Conservation (phyloP, 2,329 filamentous ascomycete genomes). For the Aspergillus unguis region DNA sequence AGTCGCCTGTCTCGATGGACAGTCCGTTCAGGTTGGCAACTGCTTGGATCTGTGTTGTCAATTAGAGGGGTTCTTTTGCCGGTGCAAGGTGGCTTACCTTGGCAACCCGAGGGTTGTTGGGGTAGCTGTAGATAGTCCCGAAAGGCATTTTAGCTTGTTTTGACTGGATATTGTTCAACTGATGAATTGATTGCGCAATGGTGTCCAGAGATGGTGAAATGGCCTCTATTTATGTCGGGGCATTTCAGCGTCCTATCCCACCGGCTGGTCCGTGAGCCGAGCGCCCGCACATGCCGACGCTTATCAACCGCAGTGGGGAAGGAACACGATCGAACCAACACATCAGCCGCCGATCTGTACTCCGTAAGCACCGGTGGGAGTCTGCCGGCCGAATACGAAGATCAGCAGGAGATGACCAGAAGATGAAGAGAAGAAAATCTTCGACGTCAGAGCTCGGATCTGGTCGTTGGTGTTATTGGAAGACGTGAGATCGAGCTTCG, state of each 20-base stretch:
- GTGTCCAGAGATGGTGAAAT: not conserved
- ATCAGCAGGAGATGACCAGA: no score
- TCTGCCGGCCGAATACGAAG: no score
- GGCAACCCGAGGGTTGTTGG: constrained; percentile 21
- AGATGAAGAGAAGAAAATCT: no score
- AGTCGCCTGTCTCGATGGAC: constrained; percentile 32
- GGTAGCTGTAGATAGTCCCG: constrained; percentile 21
- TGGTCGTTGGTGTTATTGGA: no score
- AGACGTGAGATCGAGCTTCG: no score
- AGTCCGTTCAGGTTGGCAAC: constrained; percentile 37
- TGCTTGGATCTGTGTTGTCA: constrained; percentile 24
- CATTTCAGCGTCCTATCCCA: not conserved
- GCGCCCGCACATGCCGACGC: no score
- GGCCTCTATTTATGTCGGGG: not conserved
- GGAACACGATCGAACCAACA: no score
- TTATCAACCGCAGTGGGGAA: no score
- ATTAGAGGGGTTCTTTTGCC: no score
- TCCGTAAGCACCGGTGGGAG: no score
- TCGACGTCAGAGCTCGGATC: no score
- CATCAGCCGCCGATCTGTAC: no score
- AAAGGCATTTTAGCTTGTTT: constrained; percentile 13
- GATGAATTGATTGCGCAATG: not conserved
- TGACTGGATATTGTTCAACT: not conserved
- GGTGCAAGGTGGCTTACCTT: constrained; percentile 13
- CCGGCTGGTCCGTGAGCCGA: not conserved